Conservation (phyloP, 208 protist species). For the Leptomonas seymouri region DNA sequence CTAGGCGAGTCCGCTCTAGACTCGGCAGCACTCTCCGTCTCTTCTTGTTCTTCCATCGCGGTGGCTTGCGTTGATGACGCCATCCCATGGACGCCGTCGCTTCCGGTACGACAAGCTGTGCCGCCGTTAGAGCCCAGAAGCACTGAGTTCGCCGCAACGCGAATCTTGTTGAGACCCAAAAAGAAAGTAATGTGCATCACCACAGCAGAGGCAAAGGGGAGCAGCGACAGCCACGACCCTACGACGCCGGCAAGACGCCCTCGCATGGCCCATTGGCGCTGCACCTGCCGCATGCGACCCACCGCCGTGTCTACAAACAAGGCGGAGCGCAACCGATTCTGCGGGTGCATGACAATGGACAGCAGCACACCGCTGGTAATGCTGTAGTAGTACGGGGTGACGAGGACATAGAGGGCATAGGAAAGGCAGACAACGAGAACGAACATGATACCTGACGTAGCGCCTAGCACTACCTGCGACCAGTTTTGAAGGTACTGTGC, state of each 20-base stretch:
- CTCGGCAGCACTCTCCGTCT: slow-evolving; percentile 4
- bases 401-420: slow-evolving; percentile 54
- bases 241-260: slow-evolving; percentile 41
- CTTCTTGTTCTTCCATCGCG: background rate
- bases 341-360: slow-evolving; percentile 68
- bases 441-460: slow-evolving; percentile 61
- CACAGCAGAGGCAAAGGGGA: slow-evolving; percentile 53
- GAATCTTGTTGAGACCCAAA: slow-evolving; percentile 66
- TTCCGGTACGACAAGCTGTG: background rate
- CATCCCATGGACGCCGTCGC: background rate
- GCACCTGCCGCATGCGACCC: slow-evolving; percentile 43
- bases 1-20: background rate
- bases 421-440: slow-evolving; percentile 39
- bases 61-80: background rate
- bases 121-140: background rate
- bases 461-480: slow-evolving; percentile 50
- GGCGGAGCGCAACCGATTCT: slow-evolving; percentile 36
- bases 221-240: slow-evolving; percentile 43
- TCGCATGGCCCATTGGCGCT: slow-evolving; percentile 33
- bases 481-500: slow-evolving; percentile 37
- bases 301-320: slow-evolving; percentile 41
- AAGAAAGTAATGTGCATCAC: slow-evolving; percentile 55
- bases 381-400: slow-evolving; percentile 55
- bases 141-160: slow-evolving; percentile 4
- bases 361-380: slow-evolving; percentile 58